Conservation (phyloP, 2,329 filamentous ascomycete genomes). For the Fusarium sp. region DNA sequence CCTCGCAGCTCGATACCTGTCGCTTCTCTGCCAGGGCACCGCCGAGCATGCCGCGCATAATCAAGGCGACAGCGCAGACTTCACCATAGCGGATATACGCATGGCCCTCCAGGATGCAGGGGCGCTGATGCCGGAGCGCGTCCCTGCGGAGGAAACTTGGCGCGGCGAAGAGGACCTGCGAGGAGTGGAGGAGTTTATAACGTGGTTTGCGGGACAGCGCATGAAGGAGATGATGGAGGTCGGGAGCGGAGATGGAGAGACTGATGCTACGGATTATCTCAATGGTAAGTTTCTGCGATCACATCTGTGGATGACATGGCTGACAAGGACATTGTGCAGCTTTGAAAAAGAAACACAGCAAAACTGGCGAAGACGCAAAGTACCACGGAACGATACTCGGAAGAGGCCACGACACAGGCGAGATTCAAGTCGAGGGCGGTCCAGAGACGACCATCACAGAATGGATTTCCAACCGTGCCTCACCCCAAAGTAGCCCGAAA, state of each 20-base stretch:
- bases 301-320: neutral
- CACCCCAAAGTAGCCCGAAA: slow-evolving; percentile 23
- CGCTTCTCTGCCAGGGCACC: slow-evolving; percentile 78
- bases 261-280: slow-evolving; percentile 77
- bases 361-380: slow-evolving; percentile 86
- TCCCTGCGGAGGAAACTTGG: slow-evolving; percentile 76
- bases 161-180: slow-evolving; percentile 79
- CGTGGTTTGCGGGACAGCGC: slow-evolving; percentile 80
- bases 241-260: slow-evolving; percentile 76
- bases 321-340: slow-evolving; percentile 64
- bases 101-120: slow-evolving; percentile 87
- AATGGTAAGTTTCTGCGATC: slow-evolving; percentile 61
- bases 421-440: slow-evolving; percentile 84
- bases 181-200: slow-evolving; percentile 81
- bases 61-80: slow-evolving; percentile 66
- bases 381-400: slow-evolving; percentile 89
- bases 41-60: slow-evolving; percentile 78
- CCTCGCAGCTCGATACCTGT: slow-evolving; percentile 84
- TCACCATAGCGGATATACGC: slow-evolving; percentile 78
- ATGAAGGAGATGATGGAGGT: slow-evolving; percentile 86
- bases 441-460: slow-evolving; percentile 53
- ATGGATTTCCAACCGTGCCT: slow-evolving; percentile 53
- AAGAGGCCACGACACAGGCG: slow-evolving; percentile 75
- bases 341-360: slow-evolving; percentile 92
- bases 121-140: slow-evolving; percentile 76